A percentile compares a stretch with the other conserved stretches of the same genome.
Evolutionary conservation across 768 basidiomycete species (phyloP).

Genomic region (Epithele typhae): DNA sequence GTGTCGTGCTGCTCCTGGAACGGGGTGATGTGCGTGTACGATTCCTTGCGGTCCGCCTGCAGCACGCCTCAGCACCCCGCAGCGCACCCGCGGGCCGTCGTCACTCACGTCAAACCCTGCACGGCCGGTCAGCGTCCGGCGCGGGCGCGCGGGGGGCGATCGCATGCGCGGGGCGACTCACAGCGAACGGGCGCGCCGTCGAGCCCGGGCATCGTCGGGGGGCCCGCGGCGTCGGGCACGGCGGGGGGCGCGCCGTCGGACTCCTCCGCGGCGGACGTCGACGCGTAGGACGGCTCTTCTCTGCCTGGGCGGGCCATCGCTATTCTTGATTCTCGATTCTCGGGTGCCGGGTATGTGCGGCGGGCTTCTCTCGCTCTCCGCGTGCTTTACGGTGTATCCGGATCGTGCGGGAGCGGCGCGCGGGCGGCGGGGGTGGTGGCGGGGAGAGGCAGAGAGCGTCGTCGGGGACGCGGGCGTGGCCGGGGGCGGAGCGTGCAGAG

Average conservation of each 20-base stretch:
- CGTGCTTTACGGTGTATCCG: too few species aligned
- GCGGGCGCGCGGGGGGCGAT: too few species aligned
- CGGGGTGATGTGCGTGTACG: slow-evolving; percentile 78
- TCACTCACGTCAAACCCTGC: slow-evolving; percentile 81
- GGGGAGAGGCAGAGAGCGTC: slow-evolving; percentile 4
- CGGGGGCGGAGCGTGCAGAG: too few species aligned
- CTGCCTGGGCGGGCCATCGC: too few species aligned
- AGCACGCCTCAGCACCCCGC: not conserved
- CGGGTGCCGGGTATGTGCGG: too few species aligned
- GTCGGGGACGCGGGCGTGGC: too few species aligned
- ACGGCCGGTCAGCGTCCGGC: too few species aligned
- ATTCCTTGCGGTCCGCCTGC: slow-evolving; percentile 78
- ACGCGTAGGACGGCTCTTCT: slow-evolving; percentile 18
- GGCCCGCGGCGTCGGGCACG: slow-evolving; percentile 44
- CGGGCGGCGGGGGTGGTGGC: slow-evolving; percentile 2
- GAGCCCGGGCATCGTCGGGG: slow-evolving; percentile 60
- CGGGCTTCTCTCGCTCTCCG: too few species aligned
- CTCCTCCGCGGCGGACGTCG: slow-evolving; percentile 51
- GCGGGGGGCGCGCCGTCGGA: slow-evolving; percentile 52
- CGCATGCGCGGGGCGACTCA: slow-evolving; percentile 37
- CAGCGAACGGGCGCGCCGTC: slow-evolving; percentile 76
- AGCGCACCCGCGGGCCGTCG: not conserved
- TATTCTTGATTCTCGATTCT: too few species aligned
- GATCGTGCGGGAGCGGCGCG: not conserved
- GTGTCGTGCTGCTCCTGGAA: slow-evolving; percentile 84